phyloP scores from a whole-genome alignment of 2,329 filamentous ascomycete genomes.

The Stagonosporopsis chrysanthemi region DNA sequence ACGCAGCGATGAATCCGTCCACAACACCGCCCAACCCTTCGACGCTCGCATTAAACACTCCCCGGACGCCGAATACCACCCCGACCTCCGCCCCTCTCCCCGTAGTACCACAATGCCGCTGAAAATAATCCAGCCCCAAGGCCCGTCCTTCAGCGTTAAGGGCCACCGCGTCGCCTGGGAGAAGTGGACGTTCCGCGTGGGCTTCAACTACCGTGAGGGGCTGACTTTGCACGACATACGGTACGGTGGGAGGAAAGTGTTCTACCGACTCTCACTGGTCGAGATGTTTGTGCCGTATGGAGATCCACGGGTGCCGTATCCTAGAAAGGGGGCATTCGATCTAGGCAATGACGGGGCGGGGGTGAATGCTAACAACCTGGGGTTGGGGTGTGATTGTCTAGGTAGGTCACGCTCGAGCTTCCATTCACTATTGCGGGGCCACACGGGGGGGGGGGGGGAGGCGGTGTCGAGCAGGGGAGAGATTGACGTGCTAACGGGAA shows the following conservation, averaged over 20 bases:
- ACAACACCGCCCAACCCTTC: slow-evolving; percentile 47
- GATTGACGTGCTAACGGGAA: background rate
- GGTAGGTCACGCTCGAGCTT: slow-evolving; percentile 26
- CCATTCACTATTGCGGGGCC: too few species aligned
- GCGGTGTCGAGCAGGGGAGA: background rate
- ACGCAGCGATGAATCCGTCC: slow-evolving; percentile 51
- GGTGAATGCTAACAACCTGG: slow-evolving; percentile 54
- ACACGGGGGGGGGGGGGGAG: too few species aligned
- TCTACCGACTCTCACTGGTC: slow-evolving; percentile 53
- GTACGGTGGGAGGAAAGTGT: slow-evolving; percentile 51
- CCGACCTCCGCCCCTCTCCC: slow-evolving; percentile 21
- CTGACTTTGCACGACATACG: slow-evolving; percentile 52
- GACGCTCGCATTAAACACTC: slow-evolving; percentile 54
- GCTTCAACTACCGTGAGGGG: slow-evolving; percentile 57
- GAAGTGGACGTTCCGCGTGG: slow-evolving; percentile 55
- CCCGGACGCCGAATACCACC: slow-evolving; percentile 31
- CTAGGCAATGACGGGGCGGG: slow-evolving; percentile 55
- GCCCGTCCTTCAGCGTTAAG: slow-evolving; percentile 31
- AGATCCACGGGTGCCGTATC: slow-evolving; percentile 52
- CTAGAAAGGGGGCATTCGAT: slow-evolving; percentile 55
- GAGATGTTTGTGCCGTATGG: slow-evolving; percentile 58
- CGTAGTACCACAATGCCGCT: slow-evolving; percentile 31
- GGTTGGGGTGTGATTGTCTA: slow-evolving; percentile 55
- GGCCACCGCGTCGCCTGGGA: slow-evolving; percentile 48
- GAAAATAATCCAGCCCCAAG: slow-evolving; percentile 35